phyloP scores from a whole-genome alignment of 2,329 filamentous ascomycete genomes.

The Diaporthe sp. region DNA sequence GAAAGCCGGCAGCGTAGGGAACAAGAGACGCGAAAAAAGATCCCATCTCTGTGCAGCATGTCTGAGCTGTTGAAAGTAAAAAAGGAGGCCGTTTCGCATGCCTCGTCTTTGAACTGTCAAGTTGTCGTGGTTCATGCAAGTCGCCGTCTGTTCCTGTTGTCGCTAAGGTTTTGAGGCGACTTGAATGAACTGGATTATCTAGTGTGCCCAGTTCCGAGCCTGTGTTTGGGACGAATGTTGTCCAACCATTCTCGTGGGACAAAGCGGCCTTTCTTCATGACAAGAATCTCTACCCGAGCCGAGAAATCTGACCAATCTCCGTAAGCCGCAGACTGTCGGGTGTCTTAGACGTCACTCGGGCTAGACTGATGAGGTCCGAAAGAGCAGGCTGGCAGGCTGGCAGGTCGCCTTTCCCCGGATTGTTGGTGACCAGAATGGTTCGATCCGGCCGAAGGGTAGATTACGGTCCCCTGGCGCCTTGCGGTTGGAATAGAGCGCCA shows the following conservation, averaged over 20 bases:
- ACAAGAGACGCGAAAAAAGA: neutral
- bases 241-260: slow-evolving; percentile 31
- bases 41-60: neutral
- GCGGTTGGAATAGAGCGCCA: slow-evolving; percentile 7
- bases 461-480: slow-evolving; percentile 26
- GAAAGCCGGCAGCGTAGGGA: neutral
- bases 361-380: slow-evolving; percentile 22
- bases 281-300: slow-evolving; percentile 35
- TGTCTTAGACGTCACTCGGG: slow-evolving; percentile 37
- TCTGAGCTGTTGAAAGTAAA: neutral
- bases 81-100: slow-evolving; percentile 11
- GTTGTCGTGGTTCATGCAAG: slow-evolving; percentile 39
- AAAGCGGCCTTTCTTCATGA: slow-evolving; percentile 25
- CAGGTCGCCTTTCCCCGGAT: slow-evolving; percentile 21
- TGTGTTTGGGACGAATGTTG: slow-evolving; percentile 28
- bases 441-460: slow-evolving; percentile 30
- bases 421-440: slow-evolving; percentile 19
- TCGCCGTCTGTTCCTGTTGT: slow-evolving; percentile 23
- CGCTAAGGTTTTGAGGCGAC: neutral
- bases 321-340: slow-evolving; percentile 15
- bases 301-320: slow-evolving; percentile 35
- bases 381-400: slow-evolving; percentile 7
- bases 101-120: slow-evolving; percentile 15
- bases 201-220: slow-evolving; percentile 36
- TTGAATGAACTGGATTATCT: slow-evolving; percentile 23